A percentile compares a stretch with the other conserved stretches of the same genome.
These are phyloP conservation scores for Castanea sativa DNA, from an alignment of 306 rosid species.

Conservation along the genomic window DNA sequence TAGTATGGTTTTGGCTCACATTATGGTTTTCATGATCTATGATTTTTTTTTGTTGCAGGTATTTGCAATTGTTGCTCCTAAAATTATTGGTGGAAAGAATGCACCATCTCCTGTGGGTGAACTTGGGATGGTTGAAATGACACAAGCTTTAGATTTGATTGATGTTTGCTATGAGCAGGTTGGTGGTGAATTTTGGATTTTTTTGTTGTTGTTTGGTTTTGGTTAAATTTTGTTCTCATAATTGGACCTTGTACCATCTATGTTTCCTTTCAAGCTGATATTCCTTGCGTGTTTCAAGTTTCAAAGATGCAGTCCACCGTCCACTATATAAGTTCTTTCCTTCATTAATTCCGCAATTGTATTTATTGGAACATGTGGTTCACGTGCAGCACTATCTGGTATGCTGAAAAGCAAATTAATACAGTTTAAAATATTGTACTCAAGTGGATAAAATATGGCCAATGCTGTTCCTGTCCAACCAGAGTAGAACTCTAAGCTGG, in stretches of 20 bases:
- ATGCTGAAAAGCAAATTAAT: background rate
- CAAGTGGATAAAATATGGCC: background rate
- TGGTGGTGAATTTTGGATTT: conserved; percentile 13
- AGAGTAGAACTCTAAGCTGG: background rate
- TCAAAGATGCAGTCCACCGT: too few relatives aligned
- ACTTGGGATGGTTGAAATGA: conserved; percentile 99
- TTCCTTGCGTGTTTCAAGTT: background rate
- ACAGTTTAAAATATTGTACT: too few relatives aligned
- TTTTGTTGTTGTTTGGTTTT: conserved; percentile 5
- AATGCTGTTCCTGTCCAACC: background rate
- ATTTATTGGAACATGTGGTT: background rate
- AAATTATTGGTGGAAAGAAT: conserved; percentile 85
- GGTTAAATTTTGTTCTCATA: background rate
- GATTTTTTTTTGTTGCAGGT: conserved; percentile 45
- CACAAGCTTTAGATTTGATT: conserved; percentile 80
- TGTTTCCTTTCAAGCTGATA: background rate
- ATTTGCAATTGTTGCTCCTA: conserved; percentile 91
- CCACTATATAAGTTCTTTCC: background rate
- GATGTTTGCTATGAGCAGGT: conserved; percentile 91
- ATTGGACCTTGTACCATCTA: background rate
- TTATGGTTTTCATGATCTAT: background rate
- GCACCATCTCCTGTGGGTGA: conserved; percentile 97
- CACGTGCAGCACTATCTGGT: background rate
- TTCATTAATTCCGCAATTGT: background rate
- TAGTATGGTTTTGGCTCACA: background rate